A percentile compares a stretch with the other conserved stretches of the same genome.
These are phyloP conservation scores for Coemansia sp. DNA, from an alignment of 192 early-diverging fungal genomes.

Conservation along the genomic window DNA sequence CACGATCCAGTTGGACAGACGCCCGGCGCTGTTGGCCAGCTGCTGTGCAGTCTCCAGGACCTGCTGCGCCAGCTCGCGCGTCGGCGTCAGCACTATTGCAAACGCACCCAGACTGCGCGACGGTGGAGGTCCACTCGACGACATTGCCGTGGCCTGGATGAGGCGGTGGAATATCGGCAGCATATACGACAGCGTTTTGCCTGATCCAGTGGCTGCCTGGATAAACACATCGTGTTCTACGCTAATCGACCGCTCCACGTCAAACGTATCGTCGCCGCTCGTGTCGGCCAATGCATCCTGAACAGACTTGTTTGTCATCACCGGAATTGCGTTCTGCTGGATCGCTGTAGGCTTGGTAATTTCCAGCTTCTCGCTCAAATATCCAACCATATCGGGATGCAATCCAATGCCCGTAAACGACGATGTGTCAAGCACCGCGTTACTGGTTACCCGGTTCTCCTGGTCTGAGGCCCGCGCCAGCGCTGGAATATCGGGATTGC, in stretches of 20 bases:
- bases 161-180: constrained; percentile 89
- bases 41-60: constrained; percentile 75
- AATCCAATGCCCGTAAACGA: constrained; percentile 80
- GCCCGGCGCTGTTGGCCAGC: constrained; percentile 59
- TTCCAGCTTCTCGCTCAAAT: constrained; percentile 70
- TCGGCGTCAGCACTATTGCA: constrained; percentile 91
- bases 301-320: constrained; percentile 56
- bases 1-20: constrained; percentile 73
- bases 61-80: constrained; percentile 97
- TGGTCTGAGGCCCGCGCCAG: constrained; percentile 16
- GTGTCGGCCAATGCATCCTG: constrained; percentile 7
- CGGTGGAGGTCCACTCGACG: constrained; percentile 37
- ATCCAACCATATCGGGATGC: constrained; percentile 64
- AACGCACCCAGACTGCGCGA: constrained; percentile 81
- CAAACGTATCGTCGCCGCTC: constrained; percentile 28
- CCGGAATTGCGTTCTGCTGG: constrained; percentile 82
- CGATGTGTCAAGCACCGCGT: constrained; percentile 49
- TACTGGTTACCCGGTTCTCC: constrained; percentile 45
- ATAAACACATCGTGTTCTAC: constrained; percentile 78
- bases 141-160: constrained; percentile 62
- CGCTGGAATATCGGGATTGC: constrained; percentile 62
- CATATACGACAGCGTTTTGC: constrained; percentile 94
- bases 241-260: constrained; percentile 48
- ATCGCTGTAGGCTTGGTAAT: constrained; percentile 85
- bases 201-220: constrained; percentile 95